phyloP scores from a whole-genome alignment of 257 asterid species.

The Nicotiana benthamiana region DNA sequence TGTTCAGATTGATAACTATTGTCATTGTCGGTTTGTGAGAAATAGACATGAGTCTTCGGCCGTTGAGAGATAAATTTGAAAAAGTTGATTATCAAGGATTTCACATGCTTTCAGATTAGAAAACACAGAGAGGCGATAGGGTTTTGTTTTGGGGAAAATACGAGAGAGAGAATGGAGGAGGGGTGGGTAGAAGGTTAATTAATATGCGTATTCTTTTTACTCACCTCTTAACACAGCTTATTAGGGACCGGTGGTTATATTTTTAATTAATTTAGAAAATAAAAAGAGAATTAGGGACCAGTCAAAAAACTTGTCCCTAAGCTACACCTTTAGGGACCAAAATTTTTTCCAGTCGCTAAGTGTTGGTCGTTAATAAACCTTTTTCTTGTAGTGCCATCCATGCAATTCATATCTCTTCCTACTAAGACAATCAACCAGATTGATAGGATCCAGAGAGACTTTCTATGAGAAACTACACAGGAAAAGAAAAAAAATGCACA shows the following conservation, averaged over 20 bases:
- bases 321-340: neutral
- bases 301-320: neutral
- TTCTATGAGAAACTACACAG: no score
- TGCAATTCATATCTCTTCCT: no score
- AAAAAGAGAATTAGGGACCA: neutral
- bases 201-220: no score
- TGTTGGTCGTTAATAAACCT: neutral
- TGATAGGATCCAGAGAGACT: no score
- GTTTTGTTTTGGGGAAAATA: neutral
- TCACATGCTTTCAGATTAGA: neutral
- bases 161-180: neutral
- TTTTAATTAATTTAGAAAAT: no score
- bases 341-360: neutral
- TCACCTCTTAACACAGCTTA: neutral
- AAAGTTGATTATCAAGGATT: neutral
- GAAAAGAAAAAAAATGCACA: no score
- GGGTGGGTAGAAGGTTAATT: neutral
- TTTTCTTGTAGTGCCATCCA: no score
- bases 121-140: neutral
- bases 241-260: neutral
- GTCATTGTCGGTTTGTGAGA: neutral
- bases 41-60: neutral
- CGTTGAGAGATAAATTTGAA: neutral
- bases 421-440: no score
- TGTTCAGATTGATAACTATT: no score